phyloP scores from a whole-genome alignment of 495 filamentous ascomycete species.

The Acidiella bohemica region DNA sequence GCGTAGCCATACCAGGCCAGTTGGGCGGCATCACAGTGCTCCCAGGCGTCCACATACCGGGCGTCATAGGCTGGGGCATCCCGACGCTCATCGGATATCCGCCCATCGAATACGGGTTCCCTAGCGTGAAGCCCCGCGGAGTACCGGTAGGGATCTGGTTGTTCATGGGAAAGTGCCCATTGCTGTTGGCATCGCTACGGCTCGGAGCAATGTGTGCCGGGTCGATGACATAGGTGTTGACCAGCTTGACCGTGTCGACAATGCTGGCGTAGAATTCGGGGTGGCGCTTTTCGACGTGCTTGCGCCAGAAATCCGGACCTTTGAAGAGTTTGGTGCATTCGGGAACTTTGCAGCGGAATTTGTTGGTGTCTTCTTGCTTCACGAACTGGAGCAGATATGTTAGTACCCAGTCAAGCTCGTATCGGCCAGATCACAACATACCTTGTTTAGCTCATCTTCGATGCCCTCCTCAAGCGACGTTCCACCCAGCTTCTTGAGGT shows the following conservation, averaged over 20 bases:
- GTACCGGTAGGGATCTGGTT: conserved; percentile 67
- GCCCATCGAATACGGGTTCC: conserved; percentile 40
- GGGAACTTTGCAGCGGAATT: conserved; percentile 90
- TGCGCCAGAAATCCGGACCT: conserved; percentile 89
- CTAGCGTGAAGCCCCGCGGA: conserved; percentile 79
- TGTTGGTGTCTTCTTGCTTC: conserved; percentile 93
- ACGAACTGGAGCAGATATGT: conserved; percentile 38
- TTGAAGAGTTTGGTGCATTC: conserved; percentile 97
- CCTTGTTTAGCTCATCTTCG: conserved; percentile 68
- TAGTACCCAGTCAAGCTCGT: background rate
- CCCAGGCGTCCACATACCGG: conserved; percentile 41
- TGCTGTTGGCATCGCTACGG: conserved; percentile 89
- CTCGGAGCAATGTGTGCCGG: conserved; percentile 86
- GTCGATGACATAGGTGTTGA: conserved; percentile 89
- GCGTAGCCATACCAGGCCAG: conserved; percentile 24
- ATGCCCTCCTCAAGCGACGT: conserved; percentile 73
- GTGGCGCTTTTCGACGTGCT: conserved; percentile 95
- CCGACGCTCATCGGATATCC: conserved; percentile 18
- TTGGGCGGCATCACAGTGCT: conserved; percentile 26
- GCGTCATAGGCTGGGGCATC: conserved; percentile 26
- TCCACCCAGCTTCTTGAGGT: conserved; percentile 78
- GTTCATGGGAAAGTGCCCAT: conserved; percentile 81
- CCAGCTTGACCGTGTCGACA: conserved; percentile 68
- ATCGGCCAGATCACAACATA: background rate
- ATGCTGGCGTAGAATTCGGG: conserved; percentile 71